Conservation (phyloP, 257 asterid species). For the Solanum piurae region DNA sequence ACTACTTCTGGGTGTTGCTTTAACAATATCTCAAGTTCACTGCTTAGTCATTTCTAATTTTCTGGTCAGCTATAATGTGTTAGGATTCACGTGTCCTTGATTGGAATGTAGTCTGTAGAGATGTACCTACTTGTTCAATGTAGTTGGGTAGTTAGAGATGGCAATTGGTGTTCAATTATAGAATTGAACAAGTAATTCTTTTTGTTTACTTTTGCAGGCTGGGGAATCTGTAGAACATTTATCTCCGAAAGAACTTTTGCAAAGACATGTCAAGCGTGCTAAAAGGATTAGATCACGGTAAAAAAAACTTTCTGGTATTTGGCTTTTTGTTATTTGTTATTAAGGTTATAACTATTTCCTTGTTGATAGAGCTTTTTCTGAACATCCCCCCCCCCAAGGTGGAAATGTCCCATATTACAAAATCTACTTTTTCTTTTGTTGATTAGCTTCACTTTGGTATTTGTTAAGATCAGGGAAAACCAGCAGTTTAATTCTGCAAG, state of each 20-base stretch:
- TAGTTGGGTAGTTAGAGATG: background rate
- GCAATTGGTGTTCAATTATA: background rate
- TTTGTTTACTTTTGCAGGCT: constrained; percentile 37
- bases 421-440: background rate
- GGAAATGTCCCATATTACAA: background rate
- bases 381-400: background rate
- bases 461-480: background rate
- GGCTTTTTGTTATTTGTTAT: background rate
- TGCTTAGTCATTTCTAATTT: background rate
- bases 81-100: background rate
- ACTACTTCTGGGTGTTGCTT: background rate
- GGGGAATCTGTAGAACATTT: constrained; percentile 47
- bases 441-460: background rate
- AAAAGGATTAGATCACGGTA: constrained; percentile 83
- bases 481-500: background rate
- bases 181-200: background rate
- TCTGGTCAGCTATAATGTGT: background rate
- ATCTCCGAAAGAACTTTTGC: constrained; percentile 63
- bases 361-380: background rate
- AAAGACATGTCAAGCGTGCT: constrained; percentile 74
- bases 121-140: background rate
- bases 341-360: background rate
- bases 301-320: constrained; percentile 1
- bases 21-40: background rate
- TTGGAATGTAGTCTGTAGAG: background rate